phyloP scores from a whole-genome alignment of 2,329 filamentous ascomycete species.

The Diplodia mutila region DNA sequence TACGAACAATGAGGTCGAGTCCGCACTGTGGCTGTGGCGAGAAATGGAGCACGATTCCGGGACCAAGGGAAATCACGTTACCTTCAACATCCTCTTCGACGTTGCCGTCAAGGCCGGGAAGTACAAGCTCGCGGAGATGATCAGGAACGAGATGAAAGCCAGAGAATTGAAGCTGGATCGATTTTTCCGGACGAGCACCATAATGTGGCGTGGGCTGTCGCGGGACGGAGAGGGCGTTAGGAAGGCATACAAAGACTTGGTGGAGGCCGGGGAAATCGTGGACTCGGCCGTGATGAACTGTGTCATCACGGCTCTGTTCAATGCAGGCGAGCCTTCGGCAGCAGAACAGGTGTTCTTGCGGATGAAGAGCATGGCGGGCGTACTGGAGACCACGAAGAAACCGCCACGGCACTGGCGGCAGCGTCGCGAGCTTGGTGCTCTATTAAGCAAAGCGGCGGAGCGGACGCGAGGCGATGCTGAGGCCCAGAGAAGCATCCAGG shows the following conservation, averaged over 20 bases:
- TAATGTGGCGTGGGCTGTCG: constrained; percentile 80
- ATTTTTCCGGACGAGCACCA: constrained; percentile 78
- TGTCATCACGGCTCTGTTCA: constrained; percentile 77
- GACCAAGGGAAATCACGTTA: constrained; percentile 71
- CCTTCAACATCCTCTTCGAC: constrained; percentile 92
- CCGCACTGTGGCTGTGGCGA: constrained; percentile 77
- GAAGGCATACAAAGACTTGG: constrained; percentile 77
- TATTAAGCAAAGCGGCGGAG: constrained; percentile 52
- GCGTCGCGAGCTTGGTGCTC: constrained; percentile 48
- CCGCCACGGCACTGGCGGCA: constrained; percentile 47
- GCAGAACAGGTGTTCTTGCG: constrained; percentile 80
- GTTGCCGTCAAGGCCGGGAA: constrained; percentile 84
- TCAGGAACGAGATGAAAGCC: constrained; percentile 77
- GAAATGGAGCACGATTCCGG: constrained; percentile 81
- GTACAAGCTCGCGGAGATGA: constrained; percentile 79
- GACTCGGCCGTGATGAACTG: constrained; percentile 87
- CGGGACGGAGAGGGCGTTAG: constrained; percentile 74
- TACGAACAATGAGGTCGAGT: constrained; percentile 64
- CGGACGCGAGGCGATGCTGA: constrained; percentile 41
- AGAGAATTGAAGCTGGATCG: constrained; percentile 73
- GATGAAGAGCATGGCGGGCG: constrained; percentile 70
- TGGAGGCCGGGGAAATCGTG: constrained; percentile 83
- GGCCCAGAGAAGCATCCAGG: constrained; percentile 65
- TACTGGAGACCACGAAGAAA: constrained; percentile 30
- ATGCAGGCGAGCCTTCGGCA: constrained; percentile 73